Percentiles rank a stretch among this genome's conserved stretches.
Conservation (phyloP, 305 asterid genomes). For the Ilex paraguariensis region DNA sequence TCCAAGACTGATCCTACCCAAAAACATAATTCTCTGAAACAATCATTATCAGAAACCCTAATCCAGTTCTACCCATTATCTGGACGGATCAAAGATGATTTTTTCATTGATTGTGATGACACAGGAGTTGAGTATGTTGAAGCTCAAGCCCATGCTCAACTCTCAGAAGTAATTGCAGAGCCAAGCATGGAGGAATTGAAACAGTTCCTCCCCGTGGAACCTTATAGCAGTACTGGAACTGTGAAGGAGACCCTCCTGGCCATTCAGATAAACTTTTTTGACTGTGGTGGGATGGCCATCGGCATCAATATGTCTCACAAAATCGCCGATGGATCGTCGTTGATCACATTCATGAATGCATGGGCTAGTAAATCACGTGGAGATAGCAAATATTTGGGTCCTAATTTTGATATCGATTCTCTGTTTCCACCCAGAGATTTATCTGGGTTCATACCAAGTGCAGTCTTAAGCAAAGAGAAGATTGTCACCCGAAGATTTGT, state of each 20-base stretch:
- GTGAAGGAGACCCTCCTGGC: slow-evolving; percentile 12
- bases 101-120: too few species aligned
- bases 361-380: slow-evolving; percentile 33
- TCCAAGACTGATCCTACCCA: neutral
- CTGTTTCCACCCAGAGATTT: slow-evolving; percentile 24
- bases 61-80: too few species aligned
- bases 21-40: slow-evolving; percentile 12
- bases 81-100: too few species aligned
- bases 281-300: slow-evolving; percentile 27
- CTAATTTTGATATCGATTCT: slow-evolving; percentile 5
- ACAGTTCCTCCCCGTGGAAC: too few species aligned
- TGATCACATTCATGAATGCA: slow-evolving; percentile 25
- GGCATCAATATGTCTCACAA: slow-evolving; percentile 32
- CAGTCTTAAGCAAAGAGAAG: neutral
- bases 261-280: slow-evolving; percentile 23
- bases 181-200: too few species aligned
- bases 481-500: slow-evolving; percentile 15
- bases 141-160: too few species aligned
- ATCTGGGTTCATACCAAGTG: neutral
- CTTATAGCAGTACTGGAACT: too few species aligned
- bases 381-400: slow-evolving; percentile 1
- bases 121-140: too few species aligned
- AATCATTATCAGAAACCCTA: slow-evolving; percentile 14
- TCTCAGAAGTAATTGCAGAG: too few species aligned
- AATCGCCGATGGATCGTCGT: slow-evolving; percentile 30